These are phyloP conservation scores for Penicillium hesseltinei DNA, from an alignment of 2,329 filamentous ascomycete genomes.

Conservation along the genomic window DNA sequence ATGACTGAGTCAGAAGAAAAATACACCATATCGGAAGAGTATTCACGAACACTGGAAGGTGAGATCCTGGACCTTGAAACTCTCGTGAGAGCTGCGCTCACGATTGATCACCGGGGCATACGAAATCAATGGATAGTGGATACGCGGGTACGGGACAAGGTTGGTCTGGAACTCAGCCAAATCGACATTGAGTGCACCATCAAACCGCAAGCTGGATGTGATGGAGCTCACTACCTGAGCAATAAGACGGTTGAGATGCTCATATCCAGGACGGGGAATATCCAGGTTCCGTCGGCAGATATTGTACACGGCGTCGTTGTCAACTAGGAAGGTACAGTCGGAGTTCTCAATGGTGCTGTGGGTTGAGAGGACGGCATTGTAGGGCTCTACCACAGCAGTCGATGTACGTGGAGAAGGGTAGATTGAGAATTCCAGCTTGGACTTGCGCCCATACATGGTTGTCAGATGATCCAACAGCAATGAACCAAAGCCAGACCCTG, in stretches of 20 bases:
- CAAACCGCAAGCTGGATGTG: constrained; percentile 63
- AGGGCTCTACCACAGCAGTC: constrained; percentile 67
- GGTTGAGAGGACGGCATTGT: constrained; percentile 58
- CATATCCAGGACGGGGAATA: constrained; percentile 62
- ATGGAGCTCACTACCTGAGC: constrained; percentile 68
- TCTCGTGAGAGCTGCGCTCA: constrained; percentile 78
- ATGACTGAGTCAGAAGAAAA: constrained; percentile 7
- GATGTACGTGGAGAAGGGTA: constrained; percentile 64
- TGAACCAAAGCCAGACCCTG: constrained; percentile 65
- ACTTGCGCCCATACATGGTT: constrained; percentile 66
- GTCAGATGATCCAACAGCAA: constrained; percentile 64
- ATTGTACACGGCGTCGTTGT: constrained; percentile 68
- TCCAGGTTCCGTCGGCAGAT: constrained; percentile 65
- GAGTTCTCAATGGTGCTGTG: constrained; percentile 66
- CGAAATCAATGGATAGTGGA: constrained; percentile 65
- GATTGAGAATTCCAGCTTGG: constrained; percentile 65
- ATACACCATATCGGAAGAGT: background rate
- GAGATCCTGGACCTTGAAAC: constrained; percentile 78
- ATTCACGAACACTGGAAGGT: constrained; percentile 59
- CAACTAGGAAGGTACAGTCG: constrained; percentile 67
- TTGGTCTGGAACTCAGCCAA: constrained; percentile 70
- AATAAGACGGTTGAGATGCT: constrained; percentile 65
- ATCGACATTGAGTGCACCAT: constrained; percentile 66
- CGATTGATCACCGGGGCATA: constrained; percentile 65
- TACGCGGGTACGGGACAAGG: constrained; percentile 65